These are phyloP conservation scores for Achaetomium macrosporum DNA, from an alignment of 2,329 filamentous ascomycete genomes.

Conservation along the genomic window DNA sequence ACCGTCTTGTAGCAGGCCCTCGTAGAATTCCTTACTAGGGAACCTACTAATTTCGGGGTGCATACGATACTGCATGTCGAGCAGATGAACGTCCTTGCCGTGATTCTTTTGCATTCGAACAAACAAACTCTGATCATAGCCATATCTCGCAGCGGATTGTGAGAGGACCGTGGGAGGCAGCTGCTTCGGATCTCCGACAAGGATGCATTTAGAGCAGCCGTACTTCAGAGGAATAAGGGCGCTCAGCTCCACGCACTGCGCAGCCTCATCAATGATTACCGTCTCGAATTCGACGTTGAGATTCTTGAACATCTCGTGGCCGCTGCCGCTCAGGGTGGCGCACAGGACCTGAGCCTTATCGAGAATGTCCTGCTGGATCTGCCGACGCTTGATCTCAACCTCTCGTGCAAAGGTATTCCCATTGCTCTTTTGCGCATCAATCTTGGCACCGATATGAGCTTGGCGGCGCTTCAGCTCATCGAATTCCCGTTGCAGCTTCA, in stretches of 20 bases:
- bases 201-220: slow-evolving; percentile 90
- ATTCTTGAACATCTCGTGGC: slow-evolving; percentile 95
- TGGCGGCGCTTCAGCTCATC: slow-evolving; percentile 69
- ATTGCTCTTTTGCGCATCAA: slow-evolving; percentile 81
- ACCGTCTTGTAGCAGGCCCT: slow-evolving; percentile 79
- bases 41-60: slow-evolving; percentile 93
- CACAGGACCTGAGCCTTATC: slow-evolving; percentile 90
- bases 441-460: slow-evolving; percentile 66
- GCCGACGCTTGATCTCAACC: slow-evolving; percentile 75
- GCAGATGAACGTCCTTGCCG: slow-evolving; percentile 78
- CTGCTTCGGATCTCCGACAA: slow-evolving; percentile 97
- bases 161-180: slow-evolving; percentile 93
- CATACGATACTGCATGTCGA: slow-evolving; percentile 99
- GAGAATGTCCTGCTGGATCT: slow-evolving; percentile 85
- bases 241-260: slow-evolving; percentile 95
- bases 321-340: slow-evolving; percentile 88
- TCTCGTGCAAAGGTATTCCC: slow-evolving; percentile 77
- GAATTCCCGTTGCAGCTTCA: slow-evolving; percentile 66
- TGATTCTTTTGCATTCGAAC: slow-evolving; percentile 96
- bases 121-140: slow-evolving; percentile 97
- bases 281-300: slow-evolving; percentile 96
- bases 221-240: slow-evolving; percentile 97
- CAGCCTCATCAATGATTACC: slow-evolving; percentile 95
- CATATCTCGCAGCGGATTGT: slow-evolving; percentile 82
- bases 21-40: slow-evolving; percentile 88